These are phyloP conservation scores for Trametes versicolor DNA, from an alignment of 1,284 basidiomycete species.

Conservation along the genomic window DNA sequence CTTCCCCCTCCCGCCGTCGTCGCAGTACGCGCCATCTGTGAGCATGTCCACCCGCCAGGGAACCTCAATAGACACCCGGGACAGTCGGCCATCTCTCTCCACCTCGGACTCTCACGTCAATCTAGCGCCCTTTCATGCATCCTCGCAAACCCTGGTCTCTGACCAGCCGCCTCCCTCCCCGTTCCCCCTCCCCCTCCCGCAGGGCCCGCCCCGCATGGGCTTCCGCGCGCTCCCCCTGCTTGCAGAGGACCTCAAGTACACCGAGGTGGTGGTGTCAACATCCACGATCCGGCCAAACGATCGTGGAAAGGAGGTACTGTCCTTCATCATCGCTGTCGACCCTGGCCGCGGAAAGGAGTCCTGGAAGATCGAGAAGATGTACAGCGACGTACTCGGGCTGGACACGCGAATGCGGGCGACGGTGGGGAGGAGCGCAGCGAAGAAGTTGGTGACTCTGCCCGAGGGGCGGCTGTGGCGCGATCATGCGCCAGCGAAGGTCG, in stretches of 20 bases:
- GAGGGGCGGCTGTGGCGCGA: constrained; percentile 96
- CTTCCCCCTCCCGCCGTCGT: constrained; percentile 47
- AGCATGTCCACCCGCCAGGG: constrained; percentile 28
- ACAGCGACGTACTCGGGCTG: constrained; percentile 88
- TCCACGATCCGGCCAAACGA: constrained; percentile 88
- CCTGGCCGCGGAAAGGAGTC: constrained; percentile 72
- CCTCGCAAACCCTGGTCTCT: constrained; percentile 28
- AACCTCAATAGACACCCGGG: constrained; percentile 25
- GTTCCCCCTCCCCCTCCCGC: constrained; percentile 42
- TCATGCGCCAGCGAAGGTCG: constrained; percentile 95
- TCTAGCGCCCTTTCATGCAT: constrained; percentile 25
- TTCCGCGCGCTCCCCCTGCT: constrained; percentile 81
- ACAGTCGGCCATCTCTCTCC: constrained; percentile 29
- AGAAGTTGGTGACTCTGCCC: constrained; percentile 85
- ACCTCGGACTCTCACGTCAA: constrained; percentile 27
- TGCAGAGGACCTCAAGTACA: constrained; percentile 71
- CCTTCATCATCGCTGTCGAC: constrained; percentile 79
- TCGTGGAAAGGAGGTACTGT: constrained; percentile 87
- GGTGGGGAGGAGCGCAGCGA: constrained; percentile 75
- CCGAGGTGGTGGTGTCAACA: constrained; percentile 69
- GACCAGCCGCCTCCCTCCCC: constrained; percentile 36
- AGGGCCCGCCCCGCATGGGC: constrained; percentile 42
- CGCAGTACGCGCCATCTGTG: constrained; percentile 19
- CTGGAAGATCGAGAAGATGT: constrained; percentile 96
- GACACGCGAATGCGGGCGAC: constrained; percentile 76